Evolutionary conservation across 331 rosid species (phyloP).

Genomic region (Malus hybrid): DNA sequence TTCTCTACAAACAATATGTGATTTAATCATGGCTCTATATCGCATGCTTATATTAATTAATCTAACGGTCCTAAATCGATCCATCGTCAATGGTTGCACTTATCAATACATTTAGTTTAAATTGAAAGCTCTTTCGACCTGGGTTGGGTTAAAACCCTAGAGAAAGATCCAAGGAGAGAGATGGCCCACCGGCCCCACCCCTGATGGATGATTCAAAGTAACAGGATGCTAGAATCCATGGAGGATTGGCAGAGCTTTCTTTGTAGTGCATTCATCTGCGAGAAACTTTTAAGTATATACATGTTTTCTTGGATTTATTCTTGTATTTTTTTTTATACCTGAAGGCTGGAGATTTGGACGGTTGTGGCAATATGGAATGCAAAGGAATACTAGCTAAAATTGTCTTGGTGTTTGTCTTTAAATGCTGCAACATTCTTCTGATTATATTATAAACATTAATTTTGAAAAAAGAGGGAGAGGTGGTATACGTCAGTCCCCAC

Average conservation of each 20-base stretch:
- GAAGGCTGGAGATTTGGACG: slow-evolving; percentile 49
- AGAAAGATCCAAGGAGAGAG: slow-evolving; percentile 34
- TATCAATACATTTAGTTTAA: neutral
- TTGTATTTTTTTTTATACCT: slow-evolving; percentile 30
- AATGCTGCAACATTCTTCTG: slow-evolving; percentile 54
- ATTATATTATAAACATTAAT: slow-evolving; percentile 13
- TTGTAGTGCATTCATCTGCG: slow-evolving; percentile 21
- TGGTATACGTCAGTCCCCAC: neutral
- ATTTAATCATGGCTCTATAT: neutral
- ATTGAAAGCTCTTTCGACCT: slow-evolving; percentile 7
- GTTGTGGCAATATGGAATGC: slow-evolving; percentile 26
- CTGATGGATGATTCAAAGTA: slow-evolving; percentile 45
- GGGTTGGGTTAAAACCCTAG: slow-evolving; percentile 26
- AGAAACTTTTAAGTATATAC: slow-evolving; percentile 13
- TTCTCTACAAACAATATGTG: neutral
- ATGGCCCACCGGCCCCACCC: slow-evolving; percentile 31
- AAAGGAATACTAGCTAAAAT: slow-evolving; percentile 35
- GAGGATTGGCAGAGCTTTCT: slow-evolving; percentile 45
- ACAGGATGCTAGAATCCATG: slow-evolving; percentile 51
- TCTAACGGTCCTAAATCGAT: neutral
- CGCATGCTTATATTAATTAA: neutral
- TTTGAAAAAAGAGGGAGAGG: neutral
- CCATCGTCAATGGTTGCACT: neutral
- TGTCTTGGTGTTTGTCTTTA: slow-evolving; percentile 53
- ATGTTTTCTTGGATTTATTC: slow-evolving; percentile 35